Evolutionary conservation across 495 filamentous ascomycete genomes (phyloP).

Genomic region (Aspergillus olivimuriae): DNA sequence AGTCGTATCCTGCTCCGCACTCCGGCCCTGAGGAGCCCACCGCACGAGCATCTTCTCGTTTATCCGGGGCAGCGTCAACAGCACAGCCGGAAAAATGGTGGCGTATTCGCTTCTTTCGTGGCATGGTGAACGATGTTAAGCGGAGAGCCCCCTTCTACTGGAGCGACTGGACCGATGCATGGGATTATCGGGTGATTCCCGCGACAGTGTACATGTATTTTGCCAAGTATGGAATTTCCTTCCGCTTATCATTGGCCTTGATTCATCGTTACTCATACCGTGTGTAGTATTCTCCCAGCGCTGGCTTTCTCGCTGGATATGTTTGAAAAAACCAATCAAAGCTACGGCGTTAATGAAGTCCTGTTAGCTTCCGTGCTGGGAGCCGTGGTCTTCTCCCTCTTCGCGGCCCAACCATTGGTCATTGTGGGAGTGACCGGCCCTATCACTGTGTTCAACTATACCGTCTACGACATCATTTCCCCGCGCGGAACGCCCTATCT

Average conservation of each 20-base stretch:
- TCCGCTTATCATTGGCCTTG: background rate
- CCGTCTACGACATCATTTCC: conserved; percentile 74
- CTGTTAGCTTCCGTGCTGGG: conserved; percentile 72
- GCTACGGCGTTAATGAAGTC: conserved; percentile 82
- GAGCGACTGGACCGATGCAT: conserved; percentile 77
- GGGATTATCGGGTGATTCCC: conserved; percentile 77
- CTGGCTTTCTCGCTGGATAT: conserved; percentile 82
- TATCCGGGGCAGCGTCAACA: background rate
- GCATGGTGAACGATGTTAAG: conserved; percentile 70
- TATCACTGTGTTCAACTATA: conserved; percentile 85
- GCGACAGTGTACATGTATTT: conserved; percentile 88
- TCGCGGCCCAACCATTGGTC: conserved; percentile 72
- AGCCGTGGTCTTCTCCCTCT: conserved; percentile 66
- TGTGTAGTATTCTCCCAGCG: conserved; percentile 65
- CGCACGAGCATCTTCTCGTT: too few species aligned
- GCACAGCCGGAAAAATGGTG: conserved; percentile 44
- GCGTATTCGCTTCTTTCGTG: conserved; percentile 49
- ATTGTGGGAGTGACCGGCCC: conserved; percentile 91
- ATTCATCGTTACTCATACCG: background rate
- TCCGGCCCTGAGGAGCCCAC: conserved; percentile 13
- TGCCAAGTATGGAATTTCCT: conserved; percentile 62
- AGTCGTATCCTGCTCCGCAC: conserved; percentile 17
- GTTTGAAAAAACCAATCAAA: conserved; percentile 72
- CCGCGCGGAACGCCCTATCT: conserved; percentile 67
- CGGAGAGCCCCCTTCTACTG: conserved; percentile 67